Conservation (phyloP, 805 yeast genomes). For the Candida quercuum region DNA sequence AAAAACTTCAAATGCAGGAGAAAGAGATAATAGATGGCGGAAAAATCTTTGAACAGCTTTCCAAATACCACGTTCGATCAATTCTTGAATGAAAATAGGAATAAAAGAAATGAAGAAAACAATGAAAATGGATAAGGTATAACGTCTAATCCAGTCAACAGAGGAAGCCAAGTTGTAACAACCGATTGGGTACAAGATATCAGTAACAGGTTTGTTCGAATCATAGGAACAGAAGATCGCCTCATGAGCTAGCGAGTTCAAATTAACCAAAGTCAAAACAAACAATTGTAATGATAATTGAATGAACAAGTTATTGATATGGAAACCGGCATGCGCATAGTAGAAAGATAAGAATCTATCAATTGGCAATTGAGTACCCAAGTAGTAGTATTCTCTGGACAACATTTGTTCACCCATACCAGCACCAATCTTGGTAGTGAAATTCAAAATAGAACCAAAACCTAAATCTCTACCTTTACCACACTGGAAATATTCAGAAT, state of each 20-base stretch:
- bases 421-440: slow-evolving; percentile 85
- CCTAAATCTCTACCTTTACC: slow-evolving; percentile 91
- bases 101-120: slow-evolving; percentile 77
- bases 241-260: slow-evolving; percentile 71
- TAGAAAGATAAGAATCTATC: slow-evolving; percentile 79
- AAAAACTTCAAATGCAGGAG: slow-evolving; percentile 81
- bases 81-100: slow-evolving; percentile 74
- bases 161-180: slow-evolving; percentile 73
- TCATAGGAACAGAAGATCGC: slow-evolving; percentile 64
- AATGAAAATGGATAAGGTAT: slow-evolving; percentile 73
- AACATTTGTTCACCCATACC: slow-evolving; percentile 92
- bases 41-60: slow-evolving; percentile 64
- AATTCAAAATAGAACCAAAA: slow-evolving; percentile 78
- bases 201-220: slow-evolving; percentile 61
- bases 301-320: slow-evolving; percentile 73
- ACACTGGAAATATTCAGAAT: slow-evolving; percentile 84
- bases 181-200: slow-evolving; percentile 58
- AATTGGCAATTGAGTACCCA: slow-evolving; percentile 75
- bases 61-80: slow-evolving; percentile 78
- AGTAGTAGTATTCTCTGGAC: slow-evolving; percentile 75
- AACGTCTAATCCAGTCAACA: slow-evolving; percentile 78
- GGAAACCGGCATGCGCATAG: slow-evolving; percentile 87
- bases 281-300: slow-evolving; percentile 70
- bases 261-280: slow-evolving; percentile 62
- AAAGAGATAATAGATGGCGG: slow-evolving; percentile 63